Evolutionary conservation across 805 yeast genomes (phyloP), one percentile per base, ranked within the genome.

Genomic region (Candida maris): DNA sequence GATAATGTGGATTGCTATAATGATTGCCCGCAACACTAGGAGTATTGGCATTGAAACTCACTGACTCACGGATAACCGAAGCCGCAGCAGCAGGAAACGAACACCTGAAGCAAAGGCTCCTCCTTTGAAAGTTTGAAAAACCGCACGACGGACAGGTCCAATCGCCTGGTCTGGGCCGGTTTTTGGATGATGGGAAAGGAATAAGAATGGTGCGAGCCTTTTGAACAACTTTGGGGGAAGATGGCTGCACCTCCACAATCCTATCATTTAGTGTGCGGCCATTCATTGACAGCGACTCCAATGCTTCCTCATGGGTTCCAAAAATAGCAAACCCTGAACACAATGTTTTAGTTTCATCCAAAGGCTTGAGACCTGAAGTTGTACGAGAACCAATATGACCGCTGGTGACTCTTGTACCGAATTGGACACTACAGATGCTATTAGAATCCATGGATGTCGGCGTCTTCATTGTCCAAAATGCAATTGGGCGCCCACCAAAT

Each of bases 61-160:
- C 70, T n/a, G 77, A 73, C 37, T 79, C 86, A 48, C 79, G 85
- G 41, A 79, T 71, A 5, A 85, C 73, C 17, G 75, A 79, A 5
- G 87, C 85, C 28, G 85, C 69, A 8, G 85, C 70, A 7, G 86
- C 85, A 5, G 96, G 95, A 62, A 83, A 87, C 2, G 91, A 81
- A 57, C 97, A 89, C 45, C 96, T 71, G 69, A 89, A 87, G 61
- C 97, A 89, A 2, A 94, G 94, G 3, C 94, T 84, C 61, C 97
- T 74, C 52, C 96, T 75, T 62, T 89, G 97, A 64, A 89, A 89
- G 61, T 89, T 89, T 17, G 95, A 85, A 54, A 89, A 89, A 1
- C 96, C 96, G 68, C 97, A 89, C 5, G 89, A 80, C 18, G 96
- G 95, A 61, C 97, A 89, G n/a, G 85, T 85, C 97, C 97, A 89